Conservation (phyloP, 257 asterid species). For the Prunella vulgaris region DNA sequence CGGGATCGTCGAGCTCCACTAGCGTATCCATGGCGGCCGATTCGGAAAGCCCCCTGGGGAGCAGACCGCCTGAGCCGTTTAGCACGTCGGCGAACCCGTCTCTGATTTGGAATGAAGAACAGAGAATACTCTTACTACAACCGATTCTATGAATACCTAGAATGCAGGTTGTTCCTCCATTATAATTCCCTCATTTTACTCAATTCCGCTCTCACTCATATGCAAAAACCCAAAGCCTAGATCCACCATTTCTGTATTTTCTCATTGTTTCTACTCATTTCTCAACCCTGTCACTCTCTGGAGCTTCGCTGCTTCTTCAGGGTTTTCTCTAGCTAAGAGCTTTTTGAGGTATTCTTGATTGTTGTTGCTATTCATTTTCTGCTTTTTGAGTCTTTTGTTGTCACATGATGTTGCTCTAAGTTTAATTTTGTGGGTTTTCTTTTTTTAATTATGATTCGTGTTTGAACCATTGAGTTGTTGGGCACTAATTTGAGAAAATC, state of each 20-base stretch:
- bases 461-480: too few relatives aligned
- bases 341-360: conserved; percentile 17
- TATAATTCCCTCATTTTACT: conserved; percentile 22
- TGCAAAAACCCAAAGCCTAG: conserved; percentile 45
- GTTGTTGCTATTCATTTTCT: conserved; percentile 1
- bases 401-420: not conserved
- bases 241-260: conserved; percentile 44
- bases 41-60: too few relatives aligned
- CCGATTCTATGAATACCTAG: too few relatives aligned
- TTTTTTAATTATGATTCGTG: too few relatives aligned
- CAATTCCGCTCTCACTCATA: conserved; percentile 20
- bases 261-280: not conserved
- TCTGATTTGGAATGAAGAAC: too few relatives aligned
- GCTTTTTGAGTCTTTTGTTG: conserved; percentile 10
- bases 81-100: too few relatives aligned
- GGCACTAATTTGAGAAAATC: too few relatives aligned
- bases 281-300: not conserved
- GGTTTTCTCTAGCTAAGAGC: conserved; percentile 21
- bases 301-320: conserved; percentile 8
- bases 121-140: too few relatives aligned
- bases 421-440: conserved; percentile 10
- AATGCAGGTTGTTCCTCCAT: too few relatives aligned
- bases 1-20: too few relatives aligned
- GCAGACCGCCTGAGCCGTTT: too few relatives aligned
- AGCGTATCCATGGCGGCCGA: too few relatives aligned